Percentiles rank a stretch among this genome's conserved stretches.
phyloP scores from a whole-genome alignment of 2,329 filamentous ascomycete species.

The Albophoma yamanashiensis region DNA sequence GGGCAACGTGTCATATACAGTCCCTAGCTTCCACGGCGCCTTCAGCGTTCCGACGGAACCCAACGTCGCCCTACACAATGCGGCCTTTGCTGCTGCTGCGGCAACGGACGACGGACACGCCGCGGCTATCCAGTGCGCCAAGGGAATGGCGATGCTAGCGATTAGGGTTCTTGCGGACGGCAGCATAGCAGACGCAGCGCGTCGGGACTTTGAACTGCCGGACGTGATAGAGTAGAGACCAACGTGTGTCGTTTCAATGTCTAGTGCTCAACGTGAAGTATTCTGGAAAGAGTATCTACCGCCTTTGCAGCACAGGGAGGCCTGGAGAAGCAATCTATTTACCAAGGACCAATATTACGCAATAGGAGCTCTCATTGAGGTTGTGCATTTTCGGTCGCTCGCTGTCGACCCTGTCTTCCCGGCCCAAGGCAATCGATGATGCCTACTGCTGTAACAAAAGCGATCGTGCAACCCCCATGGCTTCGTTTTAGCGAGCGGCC shows the following conservation, averaged over 20 bases:
- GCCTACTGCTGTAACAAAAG: not conserved
- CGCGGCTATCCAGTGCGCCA: conserved; percentile 30
- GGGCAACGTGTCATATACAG: conserved; percentile 37
- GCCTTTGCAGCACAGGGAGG: too few species aligned
- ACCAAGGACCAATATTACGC: not conserved
- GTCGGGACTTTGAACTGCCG: conserved; percentile 9
- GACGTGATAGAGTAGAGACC: not conserved
- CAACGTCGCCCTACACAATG: conserved; percentile 26
- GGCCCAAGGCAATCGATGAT: not conserved
- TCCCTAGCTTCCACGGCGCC: conserved; percentile 36
- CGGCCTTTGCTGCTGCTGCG: conserved; percentile 32
- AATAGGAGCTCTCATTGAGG: not conserved
- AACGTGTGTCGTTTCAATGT: not conserved
- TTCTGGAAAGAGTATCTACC: not conserved
- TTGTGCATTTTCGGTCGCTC: not conserved
- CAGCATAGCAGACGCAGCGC: conserved; percentile 6
- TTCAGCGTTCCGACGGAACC: conserved; percentile 30
- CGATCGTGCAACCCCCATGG: too few species aligned
- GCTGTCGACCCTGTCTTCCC: not conserved
- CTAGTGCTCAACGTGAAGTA: not conserved
- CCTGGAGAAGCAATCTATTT: too few species aligned
- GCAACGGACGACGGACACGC: conserved; percentile 26
- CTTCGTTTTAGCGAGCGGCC: too few species aligned
- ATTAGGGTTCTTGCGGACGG: conserved; percentile 18
- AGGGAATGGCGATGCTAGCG: conserved; percentile 30